These are phyloP conservation scores for Daldinia childiae DNA, from an alignment of 495 filamentous ascomycete species.

Conservation along the genomic window DNA sequence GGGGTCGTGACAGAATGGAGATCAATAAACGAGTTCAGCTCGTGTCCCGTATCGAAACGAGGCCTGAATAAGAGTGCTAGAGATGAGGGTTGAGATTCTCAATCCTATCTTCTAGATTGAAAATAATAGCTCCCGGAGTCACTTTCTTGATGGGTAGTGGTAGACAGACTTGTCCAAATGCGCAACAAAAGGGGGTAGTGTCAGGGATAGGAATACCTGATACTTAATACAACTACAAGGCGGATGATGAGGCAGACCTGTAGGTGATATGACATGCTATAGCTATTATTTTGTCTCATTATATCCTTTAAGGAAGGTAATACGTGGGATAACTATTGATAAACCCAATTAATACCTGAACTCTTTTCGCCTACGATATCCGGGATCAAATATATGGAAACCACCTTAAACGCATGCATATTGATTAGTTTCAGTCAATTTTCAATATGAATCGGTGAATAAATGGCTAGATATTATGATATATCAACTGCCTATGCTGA, in stretches of 20 bases:
- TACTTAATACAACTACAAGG: background rate
- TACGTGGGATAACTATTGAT: background rate
- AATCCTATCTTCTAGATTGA: too few species aligned
- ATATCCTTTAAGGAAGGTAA: background rate
- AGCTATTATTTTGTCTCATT: background rate
- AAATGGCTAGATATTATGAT: background rate
- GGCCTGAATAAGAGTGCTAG: too few species aligned
- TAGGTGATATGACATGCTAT: background rate
- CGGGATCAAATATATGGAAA: background rate
- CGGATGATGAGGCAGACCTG: background rate
- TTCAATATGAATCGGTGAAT: background rate
- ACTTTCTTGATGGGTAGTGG: too few species aligned
- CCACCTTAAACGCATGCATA: background rate
- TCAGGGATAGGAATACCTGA: background rate
- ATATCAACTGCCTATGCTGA: background rate
- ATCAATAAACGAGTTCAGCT: too few species aligned
- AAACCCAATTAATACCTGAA: background rate
- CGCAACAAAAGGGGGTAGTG: background rate
- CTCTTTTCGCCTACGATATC: background rate
- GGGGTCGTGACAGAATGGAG: too few species aligned
- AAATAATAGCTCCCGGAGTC: too few species aligned
- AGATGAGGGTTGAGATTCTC: too few species aligned
- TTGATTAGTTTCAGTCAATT: background rate
- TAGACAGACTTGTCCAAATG: background rate
- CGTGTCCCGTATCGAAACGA: too few species aligned